Evolutionary conservation across 768 basidiomycete genomes (phyloP).

Genomic region (Lyophyllum shimeji): DNA sequence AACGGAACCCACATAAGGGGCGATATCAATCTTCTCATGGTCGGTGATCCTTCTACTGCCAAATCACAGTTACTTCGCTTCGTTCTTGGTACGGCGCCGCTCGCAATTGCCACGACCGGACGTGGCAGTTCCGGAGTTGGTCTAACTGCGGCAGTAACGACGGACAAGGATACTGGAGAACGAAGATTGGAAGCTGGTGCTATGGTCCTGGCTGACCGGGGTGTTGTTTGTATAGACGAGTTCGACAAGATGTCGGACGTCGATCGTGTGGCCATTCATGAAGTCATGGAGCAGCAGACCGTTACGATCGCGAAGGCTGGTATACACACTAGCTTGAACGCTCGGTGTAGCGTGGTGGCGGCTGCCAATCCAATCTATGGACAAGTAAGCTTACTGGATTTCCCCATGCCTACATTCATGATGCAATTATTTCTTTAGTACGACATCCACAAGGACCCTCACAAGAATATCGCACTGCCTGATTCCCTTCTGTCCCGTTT

Average conservation of each 20-base stretch:
- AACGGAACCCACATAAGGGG: constrained; percentile 99
- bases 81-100: constrained; percentile 91
- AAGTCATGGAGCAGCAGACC: constrained; percentile 99
- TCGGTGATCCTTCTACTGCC: constrained; percentile 98
- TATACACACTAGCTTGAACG: constrained; percentile 97
- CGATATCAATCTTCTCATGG: constrained; percentile 99
- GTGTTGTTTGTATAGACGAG: constrained; percentile 99
- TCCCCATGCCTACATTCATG: not conserved
- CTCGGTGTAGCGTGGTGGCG: constrained; percentile 95
- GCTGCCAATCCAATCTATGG: constrained; percentile 99
- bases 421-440: constrained; percentile 54
- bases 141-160: constrained; percentile 97
- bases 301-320: constrained; percentile 99
- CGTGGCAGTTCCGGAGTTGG: constrained; percentile 98
- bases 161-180: constrained; percentile 97
- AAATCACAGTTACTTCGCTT: constrained; percentile 97
- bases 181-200: constrained; percentile 96
- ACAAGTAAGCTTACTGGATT: constrained; percentile 54
- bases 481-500: constrained; percentile 98
- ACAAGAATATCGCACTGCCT: constrained; percentile 96
- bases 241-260: constrained; percentile 99
- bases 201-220: constrained; percentile 98
- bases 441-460: constrained; percentile 99
- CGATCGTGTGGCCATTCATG: constrained; percentile 98
- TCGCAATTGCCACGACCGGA: constrained; percentile 98